Base-by-base conservation (phyloP, 2,329 filamentous ascomycete genomes). In the Colletotrichum orbiculare region DNA sequence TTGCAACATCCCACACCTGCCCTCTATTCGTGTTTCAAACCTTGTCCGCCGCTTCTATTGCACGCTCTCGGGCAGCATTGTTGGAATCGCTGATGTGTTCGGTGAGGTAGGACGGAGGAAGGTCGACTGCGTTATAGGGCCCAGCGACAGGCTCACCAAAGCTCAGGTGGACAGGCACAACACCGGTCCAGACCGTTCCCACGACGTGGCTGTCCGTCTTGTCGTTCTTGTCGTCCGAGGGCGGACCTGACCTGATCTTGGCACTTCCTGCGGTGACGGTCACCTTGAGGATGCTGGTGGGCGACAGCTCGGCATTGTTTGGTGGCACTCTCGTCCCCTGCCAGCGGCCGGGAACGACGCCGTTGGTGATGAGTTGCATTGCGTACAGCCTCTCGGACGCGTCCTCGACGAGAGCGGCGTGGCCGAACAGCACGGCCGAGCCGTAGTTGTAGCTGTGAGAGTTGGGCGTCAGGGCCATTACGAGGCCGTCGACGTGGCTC, bases 371-470 rank as follows among this genome's bases (percentile, higher is more conserved):
- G 62, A 91, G 80, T 70, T 89, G 79, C 88, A 97, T 91, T 8
- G 92, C 93, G 79, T 87, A 96, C 6, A 92, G 74, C 73, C 92
- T 92, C 80, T 97, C 93, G 3, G 83, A 85, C 0, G 78, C 75
- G 66, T 91, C 87, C 2, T 87, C 85, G 7, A 97, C 91, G 2
- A 90, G 76, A 8, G 78, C 82, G 0, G 90, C 93, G 74, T 89
- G 86, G 1, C 93, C 94, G 72, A 95, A 93, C 11, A 96, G 82
- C 8, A 93, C 81, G 10, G 91, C 91, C 43, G 89, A 93, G 67
- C 92, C 91, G 80, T 96, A 97, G 81, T 96, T 95, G 82, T 93
- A 94, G 79, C 87, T 92, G 81, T 96, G 92, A 64, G 86, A 87
- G 80, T 92, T 91, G 11, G 93, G 91, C 0, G 93, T 93, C 12